Conservation (phyloP, 192 early-diverging fungal genomes). For the Chytriomyces hyalinus region DNA sequence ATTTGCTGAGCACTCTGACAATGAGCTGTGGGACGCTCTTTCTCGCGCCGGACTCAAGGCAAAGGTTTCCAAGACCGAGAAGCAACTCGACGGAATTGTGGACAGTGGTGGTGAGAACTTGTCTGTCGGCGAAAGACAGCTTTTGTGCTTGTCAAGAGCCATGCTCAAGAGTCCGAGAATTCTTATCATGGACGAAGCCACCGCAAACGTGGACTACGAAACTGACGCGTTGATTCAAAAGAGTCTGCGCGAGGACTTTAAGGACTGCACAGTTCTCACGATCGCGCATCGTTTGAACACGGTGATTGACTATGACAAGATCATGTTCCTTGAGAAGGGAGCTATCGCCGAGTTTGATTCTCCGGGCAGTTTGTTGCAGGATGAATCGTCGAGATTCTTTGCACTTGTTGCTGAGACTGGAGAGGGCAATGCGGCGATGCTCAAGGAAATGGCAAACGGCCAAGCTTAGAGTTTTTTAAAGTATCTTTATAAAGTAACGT, state of each 20-base stretch:
- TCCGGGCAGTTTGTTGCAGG: slow-evolving; percentile 57
- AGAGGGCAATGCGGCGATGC: slow-evolving; percentile 59
- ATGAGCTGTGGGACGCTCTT: slow-evolving; percentile 72
- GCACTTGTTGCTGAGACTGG: slow-evolving; percentile 74
- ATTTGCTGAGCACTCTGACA: slow-evolving; percentile 64
- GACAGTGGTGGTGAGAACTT: slow-evolving; percentile 84
- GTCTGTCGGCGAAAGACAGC: slow-evolving; percentile 74
- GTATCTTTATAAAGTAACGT: not conserved
- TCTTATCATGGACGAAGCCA: slow-evolving; percentile 59
- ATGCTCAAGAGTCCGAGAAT: slow-evolving; percentile 56
- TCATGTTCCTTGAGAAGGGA: slow-evolving; percentile 55
- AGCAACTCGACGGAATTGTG: slow-evolving; percentile 67
- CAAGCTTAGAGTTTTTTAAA: not conserved
- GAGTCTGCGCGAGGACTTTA: slow-evolving; percentile 71
- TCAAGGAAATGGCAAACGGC: slow-evolving; percentile 55
- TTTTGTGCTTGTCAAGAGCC: slow-evolving; percentile 63
- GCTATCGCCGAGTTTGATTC: slow-evolving; percentile 58
- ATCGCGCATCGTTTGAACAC: slow-evolving; percentile 56
- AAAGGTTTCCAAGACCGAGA: slow-evolving; percentile 57
- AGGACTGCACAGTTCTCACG: slow-evolving; percentile 60
- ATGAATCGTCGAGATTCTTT: slow-evolving; percentile 52
- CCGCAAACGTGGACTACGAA: slow-evolving; percentile 68
- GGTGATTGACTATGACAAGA: slow-evolving; percentile 56
- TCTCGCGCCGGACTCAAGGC: slow-evolving; percentile 69
- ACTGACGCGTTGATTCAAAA: slow-evolving; percentile 80